Evolutionary conservation across 139 green algal species (phyloP).

Genomic region (Pseudopediastrum boryanum): DNA sequence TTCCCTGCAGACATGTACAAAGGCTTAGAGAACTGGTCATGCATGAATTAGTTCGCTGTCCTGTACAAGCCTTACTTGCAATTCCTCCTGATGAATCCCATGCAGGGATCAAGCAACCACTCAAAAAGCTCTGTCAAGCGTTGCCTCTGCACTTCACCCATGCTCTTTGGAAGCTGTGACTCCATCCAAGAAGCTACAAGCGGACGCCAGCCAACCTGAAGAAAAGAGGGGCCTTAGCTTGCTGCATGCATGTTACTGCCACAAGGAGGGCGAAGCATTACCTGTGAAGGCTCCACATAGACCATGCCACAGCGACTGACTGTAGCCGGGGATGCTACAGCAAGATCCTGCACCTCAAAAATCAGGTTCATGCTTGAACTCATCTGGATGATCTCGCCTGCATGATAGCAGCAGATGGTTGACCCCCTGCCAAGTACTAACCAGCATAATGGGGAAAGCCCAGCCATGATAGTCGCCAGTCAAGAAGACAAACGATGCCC

Average conservation of each 20-base stretch:
- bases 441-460: too few species aligned
- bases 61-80: constrained; percentile 22
- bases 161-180: constrained; percentile 50
- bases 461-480: too few species aligned
- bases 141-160: constrained; percentile 45
- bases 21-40: not conserved
- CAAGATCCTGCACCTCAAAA: constrained; percentile 84
- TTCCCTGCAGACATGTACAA: constrained; percentile 55
- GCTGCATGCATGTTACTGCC: too few species aligned
- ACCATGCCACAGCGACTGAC: constrained; percentile 87
- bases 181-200: constrained; percentile 50
- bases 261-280: too few species aligned
- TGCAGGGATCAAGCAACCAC: constrained; percentile 71
- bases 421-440: too few species aligned
- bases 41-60: not conserved
- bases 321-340: constrained; percentile 79
- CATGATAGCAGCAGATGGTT: constrained; percentile 40
- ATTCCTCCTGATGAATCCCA: constrained; percentile 64
- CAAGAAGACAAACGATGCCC: too few species aligned
- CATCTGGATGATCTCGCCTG: constrained; percentile 82
- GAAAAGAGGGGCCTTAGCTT: too few species aligned
- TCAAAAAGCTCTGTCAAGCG: constrained; percentile 69
- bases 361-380: constrained; percentile 60
- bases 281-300: constrained; percentile 64
- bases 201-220: constrained; percentile 54